These are phyloP conservation scores for Wallacemonas sp. DNA, from an alignment of 208 protist species.

Conservation along the genomic window DNA sequence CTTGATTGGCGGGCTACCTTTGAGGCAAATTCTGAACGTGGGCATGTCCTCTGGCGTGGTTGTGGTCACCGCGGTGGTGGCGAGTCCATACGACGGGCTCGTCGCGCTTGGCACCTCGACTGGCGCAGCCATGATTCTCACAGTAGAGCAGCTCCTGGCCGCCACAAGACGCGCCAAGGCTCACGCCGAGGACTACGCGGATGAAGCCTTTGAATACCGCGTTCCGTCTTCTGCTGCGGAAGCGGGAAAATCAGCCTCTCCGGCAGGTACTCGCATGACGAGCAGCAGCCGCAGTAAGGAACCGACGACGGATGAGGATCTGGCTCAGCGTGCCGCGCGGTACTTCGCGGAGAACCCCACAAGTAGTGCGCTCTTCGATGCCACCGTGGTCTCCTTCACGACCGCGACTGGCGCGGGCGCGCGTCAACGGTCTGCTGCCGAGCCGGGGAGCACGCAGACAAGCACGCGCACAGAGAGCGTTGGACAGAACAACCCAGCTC, in stretches of 20 bases:
- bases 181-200: conserved; percentile 26
- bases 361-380: neutral
- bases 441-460: neutral
- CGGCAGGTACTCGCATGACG: no score
- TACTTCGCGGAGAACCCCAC: neutral
- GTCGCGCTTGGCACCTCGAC: conserved; percentile 69
- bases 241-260: no score
- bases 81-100: conserved; percentile 71
- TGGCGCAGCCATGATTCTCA: conserved; percentile 61
- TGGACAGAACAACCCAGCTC: neutral
- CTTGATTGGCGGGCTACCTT: conserved; percentile 31
- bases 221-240: no score
- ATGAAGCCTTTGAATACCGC: conserved; percentile 39
- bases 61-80: conserved; percentile 48
- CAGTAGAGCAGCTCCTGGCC: conserved; percentile 26
- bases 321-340: neutral
- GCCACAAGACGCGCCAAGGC: conserved; percentile 20
- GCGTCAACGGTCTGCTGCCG: neutral
- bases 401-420: neutral
- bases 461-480: neutral
- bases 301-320: conserved; percentile 22
- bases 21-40: no score
- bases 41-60: no score
- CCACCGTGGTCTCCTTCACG: conserved; percentile 7
- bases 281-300: no score